Percentiles rank a stretch among this genome's conserved stretches.
These are phyloP conservation scores for Epichloe scottii DNA, from an alignment of 2,329 filamentous ascomycete genomes.

Conservation along the genomic window DNA sequence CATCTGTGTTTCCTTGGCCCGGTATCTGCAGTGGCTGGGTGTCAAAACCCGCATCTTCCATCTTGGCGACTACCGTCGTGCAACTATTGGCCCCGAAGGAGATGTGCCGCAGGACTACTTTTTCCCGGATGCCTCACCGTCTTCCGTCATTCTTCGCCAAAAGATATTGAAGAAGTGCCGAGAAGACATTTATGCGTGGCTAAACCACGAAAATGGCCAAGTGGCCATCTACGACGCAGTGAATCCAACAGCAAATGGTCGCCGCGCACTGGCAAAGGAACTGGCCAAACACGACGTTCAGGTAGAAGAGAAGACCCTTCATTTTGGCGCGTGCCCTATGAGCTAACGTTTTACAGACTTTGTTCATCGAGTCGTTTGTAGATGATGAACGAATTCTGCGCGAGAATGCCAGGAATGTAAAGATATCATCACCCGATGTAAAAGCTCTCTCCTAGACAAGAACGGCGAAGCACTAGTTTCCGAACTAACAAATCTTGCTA, in stretches of 20 bases:
- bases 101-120: slow-evolving; percentile 96
- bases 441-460: slow-evolving; percentile 17
- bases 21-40: slow-evolving; percentile 92
- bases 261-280: slow-evolving; percentile 79
- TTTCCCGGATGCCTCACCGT: slow-evolving; percentile 84
- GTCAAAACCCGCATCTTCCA: slow-evolving; percentile 98
- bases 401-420: slow-evolving; percentile 93
- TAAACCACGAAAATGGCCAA: slow-evolving; percentile 95
- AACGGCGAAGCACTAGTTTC: neutral
- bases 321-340: neutral
- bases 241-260: slow-evolving; percentile 74
- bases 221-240: slow-evolving; percentile 98
- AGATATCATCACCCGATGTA: slow-evolving; percentile 93
- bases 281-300: slow-evolving; percentile 96
- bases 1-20: slow-evolving; percentile 86
- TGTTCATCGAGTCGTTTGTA: slow-evolving; percentile 94
- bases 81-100: slow-evolving; percentile 70
- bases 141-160: slow-evolving; percentile 85
- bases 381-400: slow-evolving; percentile 87
- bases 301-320: slow-evolving; percentile 28
- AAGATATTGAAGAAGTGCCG: slow-evolving; percentile 97
- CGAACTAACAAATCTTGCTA: slow-evolving; percentile 18
- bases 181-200: slow-evolving; percentile 91
- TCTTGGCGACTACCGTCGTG: slow-evolving; percentile 87
- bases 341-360: slow-evolving; percentile 45